Evolutionary conservation across 192 early-diverging fungal species (phyloP), one percentile per base, ranked within the genome.

Genomic region (Rhizophagus prolifer): DNA sequence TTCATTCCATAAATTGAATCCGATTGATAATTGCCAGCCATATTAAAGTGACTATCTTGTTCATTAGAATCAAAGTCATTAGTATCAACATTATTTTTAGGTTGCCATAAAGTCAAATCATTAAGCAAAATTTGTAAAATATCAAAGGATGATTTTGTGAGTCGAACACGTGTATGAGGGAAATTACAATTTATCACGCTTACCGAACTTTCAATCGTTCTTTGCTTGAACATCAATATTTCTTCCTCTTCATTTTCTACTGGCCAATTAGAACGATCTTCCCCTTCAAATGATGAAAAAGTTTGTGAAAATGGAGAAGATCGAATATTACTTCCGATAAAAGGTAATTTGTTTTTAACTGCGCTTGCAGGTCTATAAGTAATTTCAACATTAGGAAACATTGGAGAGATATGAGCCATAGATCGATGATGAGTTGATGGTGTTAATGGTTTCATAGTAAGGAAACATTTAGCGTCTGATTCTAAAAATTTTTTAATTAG

Each of bases 161-260:
- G 64, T 19, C 77, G 47, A 64, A 82, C 72, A 16, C 71, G 68
- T 13, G 79, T 82, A n/a, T 72, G 5, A 13, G 85, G 85, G 13
- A 86, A 82, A 75, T 79, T 66, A 59, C 85, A 86, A 28, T 83
- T 78, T n/a, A 84, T 23, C 3, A 80, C 82, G 30, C 82, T 82
- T 87, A 93, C 90, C 44, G 90, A 89, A 16, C 84, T 87, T 36
- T 87, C 83, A 12, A 89, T 82, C 0, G 88, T 88, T 25, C 82
- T 62, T 50, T 88, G 85, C 70, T 87, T 85, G 50, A 91, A 91
- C 61, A 79, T 83, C 36, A 86, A 62, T 7, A 90, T 75, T 1
- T 85, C 85, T 47, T 87, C 87, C 44, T 86, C 86, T 65, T 90
- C 89, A 78, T 84, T 81, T 74, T 89, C 91, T 34, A 77, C 80